phyloP scores from a whole-genome alignment of 2,329 filamentous ascomycete genomes.

The Nannizzia gypsea region DNA sequence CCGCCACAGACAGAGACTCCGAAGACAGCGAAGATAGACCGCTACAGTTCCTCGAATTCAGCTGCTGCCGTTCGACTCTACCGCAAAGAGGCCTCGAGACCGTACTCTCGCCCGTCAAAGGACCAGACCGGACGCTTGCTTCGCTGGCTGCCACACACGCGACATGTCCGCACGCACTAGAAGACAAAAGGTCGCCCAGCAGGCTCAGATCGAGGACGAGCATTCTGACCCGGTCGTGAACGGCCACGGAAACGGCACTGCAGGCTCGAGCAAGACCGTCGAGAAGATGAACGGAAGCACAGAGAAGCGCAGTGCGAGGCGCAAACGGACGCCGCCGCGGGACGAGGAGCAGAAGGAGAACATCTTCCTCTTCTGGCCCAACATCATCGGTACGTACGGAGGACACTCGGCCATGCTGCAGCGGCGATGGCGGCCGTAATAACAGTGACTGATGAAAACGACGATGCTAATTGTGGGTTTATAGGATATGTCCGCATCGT shows the following conservation, averaged over 20 bases:
- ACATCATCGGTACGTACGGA: constrained; percentile 56
- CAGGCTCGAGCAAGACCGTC: constrained; percentile 16
- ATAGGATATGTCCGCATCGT: constrained; percentile 66
- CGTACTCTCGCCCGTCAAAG: no score
- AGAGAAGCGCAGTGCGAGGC: constrained; percentile 5
- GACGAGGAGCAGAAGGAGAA: constrained; percentile 45
- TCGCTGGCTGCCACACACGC: neutral
- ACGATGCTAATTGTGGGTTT: neutral
- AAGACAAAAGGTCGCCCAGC: constrained; percentile 25
- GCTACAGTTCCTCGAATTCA: no score
- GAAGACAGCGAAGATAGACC: no score
- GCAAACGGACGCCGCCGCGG: constrained; percentile 2
- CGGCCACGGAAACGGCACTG: constrained; percentile 6
- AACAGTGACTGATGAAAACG: no score
- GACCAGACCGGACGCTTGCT: no score
- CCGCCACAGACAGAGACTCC: no score
- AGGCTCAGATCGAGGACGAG: constrained; percentile 6
- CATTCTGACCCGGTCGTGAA: constrained; percentile 17
- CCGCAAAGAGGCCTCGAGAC: no score
- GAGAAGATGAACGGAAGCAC: neutral
- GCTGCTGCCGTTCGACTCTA: no score
- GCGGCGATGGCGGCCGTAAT: no score
- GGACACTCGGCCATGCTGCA: neutral
- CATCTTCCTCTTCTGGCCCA: constrained; percentile 71
- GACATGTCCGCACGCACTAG: constrained; percentile 22